Evolutionary conservation across 306 rosid species (phyloP).

Genomic region (Elaeagnus macrophylla): DNA sequence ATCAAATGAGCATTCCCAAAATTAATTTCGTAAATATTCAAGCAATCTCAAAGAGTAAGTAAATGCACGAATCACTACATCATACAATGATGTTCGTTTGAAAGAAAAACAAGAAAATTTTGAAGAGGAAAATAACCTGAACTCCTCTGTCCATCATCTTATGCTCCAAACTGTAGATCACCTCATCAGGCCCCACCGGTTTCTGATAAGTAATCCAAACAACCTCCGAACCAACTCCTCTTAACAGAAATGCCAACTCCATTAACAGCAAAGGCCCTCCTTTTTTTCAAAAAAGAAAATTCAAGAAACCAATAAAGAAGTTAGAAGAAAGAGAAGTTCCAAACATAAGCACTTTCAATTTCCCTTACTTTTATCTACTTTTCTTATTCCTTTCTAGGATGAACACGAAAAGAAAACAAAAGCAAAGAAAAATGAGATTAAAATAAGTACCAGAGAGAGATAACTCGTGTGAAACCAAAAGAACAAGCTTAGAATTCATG

Average conservation of each 20-base stretch:
- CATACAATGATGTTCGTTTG: background rate
- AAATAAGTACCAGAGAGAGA: conserved; percentile 53
- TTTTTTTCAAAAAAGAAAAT: background rate
- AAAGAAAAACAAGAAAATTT: background rate
- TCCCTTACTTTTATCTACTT: background rate
- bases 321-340: background rate
- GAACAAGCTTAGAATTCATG: conserved; percentile 84
- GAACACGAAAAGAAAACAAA: conserved; percentile 2
- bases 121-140: conserved; percentile 35
- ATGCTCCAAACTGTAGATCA: conserved; percentile 56
- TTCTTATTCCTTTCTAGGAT: conserved; percentile 11
- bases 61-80: background rate
- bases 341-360: conserved; percentile 2
- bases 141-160: conserved; percentile 79
- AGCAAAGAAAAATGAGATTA: background rate
- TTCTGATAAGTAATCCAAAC: conserved; percentile 71
- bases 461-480: conserved; percentile 77
- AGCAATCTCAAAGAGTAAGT: background rate
- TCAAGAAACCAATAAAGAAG: background rate
- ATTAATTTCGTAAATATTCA: background rate
- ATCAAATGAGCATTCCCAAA: too few relatives aligned
- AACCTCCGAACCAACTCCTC: conserved; percentile 64
- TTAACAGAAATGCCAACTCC: conserved; percentile 70
- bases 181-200: conserved; percentile 37
- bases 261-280: conserved; percentile 73